phyloP scores from a whole-genome alignment of 768 basidiomycete species.

The Collybiopsis confluens region DNA sequence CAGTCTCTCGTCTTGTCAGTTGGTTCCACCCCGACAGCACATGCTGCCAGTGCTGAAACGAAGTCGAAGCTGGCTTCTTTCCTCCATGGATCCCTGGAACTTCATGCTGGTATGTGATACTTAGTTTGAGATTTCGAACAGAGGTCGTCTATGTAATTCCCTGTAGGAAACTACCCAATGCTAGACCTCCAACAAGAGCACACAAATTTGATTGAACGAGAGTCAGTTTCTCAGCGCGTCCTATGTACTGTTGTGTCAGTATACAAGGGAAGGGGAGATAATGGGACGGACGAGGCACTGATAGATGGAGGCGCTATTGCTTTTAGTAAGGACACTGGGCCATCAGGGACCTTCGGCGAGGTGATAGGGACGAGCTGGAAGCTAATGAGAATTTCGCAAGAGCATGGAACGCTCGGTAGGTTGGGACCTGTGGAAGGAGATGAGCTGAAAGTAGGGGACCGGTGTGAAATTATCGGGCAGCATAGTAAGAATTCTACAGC shows the following conservation, averaged over 20 bases:
- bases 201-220: conserved; percentile 57
- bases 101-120: conserved; percentile 72
- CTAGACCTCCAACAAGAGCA: conserved; percentile 81
- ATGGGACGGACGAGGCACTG: conserved; percentile 68
- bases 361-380: conserved; percentile 64
- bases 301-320: conserved; percentile 82
- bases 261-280: conserved; percentile 63
- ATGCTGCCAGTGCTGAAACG: conserved; percentile 60
- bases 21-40: conserved; percentile 86
- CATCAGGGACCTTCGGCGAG: conserved; percentile 66
- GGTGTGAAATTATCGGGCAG: conserved; percentile 74
- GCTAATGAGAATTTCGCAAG: conserved; percentile 66
- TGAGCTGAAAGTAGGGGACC: conserved; percentile 50
- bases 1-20: conserved; percentile 69
- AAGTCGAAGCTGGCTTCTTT: conserved; percentile 37
- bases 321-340: conserved; percentile 84
- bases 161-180: conserved; percentile 72
- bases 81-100: conserved; percentile 62
- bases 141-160: conserved; percentile 1
- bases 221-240: conserved; percentile 62
- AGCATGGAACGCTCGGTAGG: conserved; percentile 69
- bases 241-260: conserved; percentile 74
- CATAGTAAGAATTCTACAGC: too few relatives aligned
- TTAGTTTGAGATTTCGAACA: neutral
- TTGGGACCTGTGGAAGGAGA: conserved; percentile 20